Conservation (phyloP, 2,329 filamentous ascomycete genomes). For the Knoxdaviesia proteae region DNA sequence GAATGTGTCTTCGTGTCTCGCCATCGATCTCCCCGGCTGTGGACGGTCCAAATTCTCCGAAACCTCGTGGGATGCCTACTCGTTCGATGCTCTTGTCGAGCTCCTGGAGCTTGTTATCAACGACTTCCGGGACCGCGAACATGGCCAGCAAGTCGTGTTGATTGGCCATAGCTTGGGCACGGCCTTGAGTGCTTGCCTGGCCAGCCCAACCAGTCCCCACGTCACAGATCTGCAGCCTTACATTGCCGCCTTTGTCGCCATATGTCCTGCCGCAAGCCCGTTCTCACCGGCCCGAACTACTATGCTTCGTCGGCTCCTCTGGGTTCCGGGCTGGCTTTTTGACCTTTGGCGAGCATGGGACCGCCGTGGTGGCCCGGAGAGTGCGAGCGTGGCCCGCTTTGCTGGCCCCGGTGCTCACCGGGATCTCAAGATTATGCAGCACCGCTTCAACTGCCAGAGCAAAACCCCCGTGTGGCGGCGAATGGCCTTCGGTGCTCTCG, state of each 20-base stretch:
- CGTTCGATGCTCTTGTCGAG: conserved; percentile 51
- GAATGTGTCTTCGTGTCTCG: conserved; percentile 65
- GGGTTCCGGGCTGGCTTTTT: conserved; percentile 52
- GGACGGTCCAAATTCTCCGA: conserved; percentile 60
- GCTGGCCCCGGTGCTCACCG: conserved; percentile 45
- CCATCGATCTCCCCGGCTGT: conserved; percentile 79
- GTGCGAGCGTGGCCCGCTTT: conserved; percentile 60
- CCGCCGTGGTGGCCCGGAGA: conserved; percentile 54
- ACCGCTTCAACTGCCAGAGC: conserved; percentile 65
- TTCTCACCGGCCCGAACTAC: conserved; percentile 23
- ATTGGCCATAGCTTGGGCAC: conserved; percentile 86
- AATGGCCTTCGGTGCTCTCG: conserved; percentile 55
- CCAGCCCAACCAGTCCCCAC: conserved; percentile 22
- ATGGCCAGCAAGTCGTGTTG: conserved; percentile 52
- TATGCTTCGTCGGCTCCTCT: conserved; percentile 35
- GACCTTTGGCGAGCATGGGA: conserved; percentile 62
- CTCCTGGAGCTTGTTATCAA: conserved; percentile 58
- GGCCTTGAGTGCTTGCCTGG: conserved; percentile 52
- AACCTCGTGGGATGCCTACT: conserved; percentile 57
- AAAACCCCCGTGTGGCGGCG: conserved; percentile 63
- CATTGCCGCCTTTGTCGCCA: conserved; percentile 56
- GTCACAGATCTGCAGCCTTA: conserved; percentile 33
- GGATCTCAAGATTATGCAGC: conserved; percentile 45
- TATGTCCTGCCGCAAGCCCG: conserved; percentile 57
- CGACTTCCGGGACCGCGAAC: conserved; percentile 42